phyloP scores from a whole-genome alignment of 345 rosid species.

The Dipteronia dyeriana region DNA sequence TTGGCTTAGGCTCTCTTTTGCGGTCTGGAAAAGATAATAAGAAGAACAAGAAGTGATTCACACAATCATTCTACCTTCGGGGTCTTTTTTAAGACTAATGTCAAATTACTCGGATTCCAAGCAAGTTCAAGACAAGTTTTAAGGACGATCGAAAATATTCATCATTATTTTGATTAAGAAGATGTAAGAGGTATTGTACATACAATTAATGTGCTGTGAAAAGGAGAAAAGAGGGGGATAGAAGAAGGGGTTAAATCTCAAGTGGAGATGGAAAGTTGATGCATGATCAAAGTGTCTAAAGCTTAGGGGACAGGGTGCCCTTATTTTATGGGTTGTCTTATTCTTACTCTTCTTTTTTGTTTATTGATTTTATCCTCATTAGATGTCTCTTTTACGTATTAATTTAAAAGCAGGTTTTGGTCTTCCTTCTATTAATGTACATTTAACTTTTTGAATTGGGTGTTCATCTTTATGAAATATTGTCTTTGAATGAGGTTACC shows the following conservation, averaged over 20 bases:
- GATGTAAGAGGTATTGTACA: not conserved
- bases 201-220: not conserved
- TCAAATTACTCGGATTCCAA: no score
- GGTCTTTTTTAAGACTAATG: not conserved
- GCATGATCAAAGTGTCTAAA: slow-evolving; percentile 19
- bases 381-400: not conserved
- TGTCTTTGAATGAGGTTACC: not conserved
- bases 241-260: not conserved
- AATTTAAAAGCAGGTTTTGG: slow-evolving; percentile 3
- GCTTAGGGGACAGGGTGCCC: slow-evolving; percentile 31
- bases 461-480: slow-evolving; percentile 8
- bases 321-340: slow-evolving; percentile 35
- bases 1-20: slow-evolving; percentile 63
- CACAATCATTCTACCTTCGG: not conserved
- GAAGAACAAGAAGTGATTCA: slow-evolving; percentile 42
- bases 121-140: no score
- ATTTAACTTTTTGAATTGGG: slow-evolving; percentile 4
- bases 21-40: slow-evolving; percentile 58
- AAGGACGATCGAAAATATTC: no score
- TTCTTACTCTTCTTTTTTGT: slow-evolving; percentile 10
- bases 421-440: slow-evolving; percentile 1
- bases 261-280: not conserved
- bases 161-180: not conserved
- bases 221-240: not conserved
- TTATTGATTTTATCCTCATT: not conserved